These are phyloP conservation scores for Aegilops sharonensis DNA, from an alignment of 176 grass and related monocot species.

Conservation along the genomic window DNA sequence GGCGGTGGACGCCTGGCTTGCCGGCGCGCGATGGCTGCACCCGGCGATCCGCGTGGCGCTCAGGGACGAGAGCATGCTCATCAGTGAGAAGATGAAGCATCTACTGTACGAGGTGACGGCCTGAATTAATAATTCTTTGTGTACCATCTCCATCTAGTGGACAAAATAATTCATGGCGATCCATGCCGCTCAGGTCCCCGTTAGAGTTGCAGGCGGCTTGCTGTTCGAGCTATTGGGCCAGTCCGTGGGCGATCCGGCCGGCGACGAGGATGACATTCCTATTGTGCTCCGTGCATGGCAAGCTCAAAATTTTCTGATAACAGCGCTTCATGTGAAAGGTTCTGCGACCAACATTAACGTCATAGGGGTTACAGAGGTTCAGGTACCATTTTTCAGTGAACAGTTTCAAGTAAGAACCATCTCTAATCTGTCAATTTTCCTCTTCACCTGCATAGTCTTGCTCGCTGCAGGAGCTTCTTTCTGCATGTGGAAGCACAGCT, in stretches of 20 bases:
- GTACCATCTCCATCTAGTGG: background rate
- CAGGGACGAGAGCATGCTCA: conserved; percentile 53
- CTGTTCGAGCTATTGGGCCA: conserved; percentile 61
- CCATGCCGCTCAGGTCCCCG: conserved; percentile 38
- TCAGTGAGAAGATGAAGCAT: conserved; percentile 65
- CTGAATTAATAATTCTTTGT: background rate
- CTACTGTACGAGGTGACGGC: conserved; percentile 51
- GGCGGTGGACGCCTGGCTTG: conserved; percentile 47
- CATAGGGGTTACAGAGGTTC: conserved; percentile 55
- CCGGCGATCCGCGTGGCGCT: conserved; percentile 54
- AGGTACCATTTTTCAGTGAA: conserved; percentile 27
- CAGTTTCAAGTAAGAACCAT: background rate
- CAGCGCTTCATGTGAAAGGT: conserved; percentile 59
- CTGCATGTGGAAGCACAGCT: conserved; percentile 36
- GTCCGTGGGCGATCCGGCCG: conserved; percentile 45
- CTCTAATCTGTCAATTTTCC: background rate
- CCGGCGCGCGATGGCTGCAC: conserved; percentile 44
- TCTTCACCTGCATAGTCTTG: background rate
- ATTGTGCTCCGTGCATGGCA: conserved; percentile 60
- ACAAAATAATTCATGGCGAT: too few species aligned
- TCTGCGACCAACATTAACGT: conserved; percentile 37
- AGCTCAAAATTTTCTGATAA: conserved; percentile 61
- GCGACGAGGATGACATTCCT: conserved; percentile 47
- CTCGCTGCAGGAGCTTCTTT: conserved; percentile 51
- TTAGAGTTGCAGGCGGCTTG: conserved; percentile 60